Evolutionary conservation across 2,329 filamentous ascomycete species (phyloP), one percentile per base, ranked within the genome.

Genomic region (Penicillium sumatraense): DNA sequence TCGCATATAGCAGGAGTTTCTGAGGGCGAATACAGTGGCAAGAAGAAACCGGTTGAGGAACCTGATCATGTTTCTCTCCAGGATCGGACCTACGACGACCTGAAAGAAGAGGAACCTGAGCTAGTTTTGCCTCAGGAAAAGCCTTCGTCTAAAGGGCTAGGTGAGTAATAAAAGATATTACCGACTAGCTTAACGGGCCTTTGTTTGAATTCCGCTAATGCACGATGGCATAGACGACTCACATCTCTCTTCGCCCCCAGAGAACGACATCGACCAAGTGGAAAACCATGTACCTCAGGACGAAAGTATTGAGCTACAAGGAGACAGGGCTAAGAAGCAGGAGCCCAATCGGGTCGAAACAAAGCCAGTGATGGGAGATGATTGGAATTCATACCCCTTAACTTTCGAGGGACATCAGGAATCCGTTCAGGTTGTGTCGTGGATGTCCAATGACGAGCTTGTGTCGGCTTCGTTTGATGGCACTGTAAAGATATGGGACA

Each of bases 81-180:
- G 38, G 51, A 49, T 18, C 21, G 35, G 16, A 27, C 45, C 27
- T 54, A 44, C 29, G 51, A 54, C 29, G 3, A 6, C 2, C n/a
- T 49, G 29, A 45, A 49, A 27, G 14, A 27, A 36, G 38, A 45
- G 14, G n/a, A 53, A 8, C 13, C 36, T 38, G 16, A 21, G 20
- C 7, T 44, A 23, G 14, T 36, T 8, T 23, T 38, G 10, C 11
- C 20, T 11, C 23, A 44, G 10, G 51, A 54, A 26, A 21, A 31
- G 9, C 51, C 31, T 16, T 11, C 40, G 14, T 45, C 29, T 29
- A 33, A n/a, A 10, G 46, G 42, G 20, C 38, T 18, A 26, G 41
- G 41, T 44, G 6, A 27, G 41, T 44, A n/a, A 29, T 9, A 38
- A 2, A 7, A 20, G 4, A n/a, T 20, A 38, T 7, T 11, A 2